Percentiles rank a stretch among this genome's conserved stretches.
Conservation (phyloP, 257 asterid species). For the Salvia miltiorrhiza region DNA sequence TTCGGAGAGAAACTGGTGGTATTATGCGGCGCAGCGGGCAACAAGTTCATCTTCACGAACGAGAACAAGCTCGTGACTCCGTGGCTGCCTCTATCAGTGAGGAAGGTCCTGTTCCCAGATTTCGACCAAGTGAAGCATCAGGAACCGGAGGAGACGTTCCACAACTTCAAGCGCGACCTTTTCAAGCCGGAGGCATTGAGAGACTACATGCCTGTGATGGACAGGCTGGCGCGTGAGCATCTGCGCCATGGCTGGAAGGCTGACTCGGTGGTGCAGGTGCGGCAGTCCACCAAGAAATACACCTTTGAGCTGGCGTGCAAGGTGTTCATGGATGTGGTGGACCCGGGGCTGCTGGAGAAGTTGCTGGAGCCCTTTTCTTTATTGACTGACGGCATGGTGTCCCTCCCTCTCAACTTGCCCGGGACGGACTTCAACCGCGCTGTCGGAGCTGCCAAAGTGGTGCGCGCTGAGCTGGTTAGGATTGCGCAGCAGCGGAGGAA, state of each 20-base stretch:
- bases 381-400: conserved; percentile 42
- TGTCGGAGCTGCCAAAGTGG: conserved; percentile 41
- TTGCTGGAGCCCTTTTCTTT: conserved; percentile 40
- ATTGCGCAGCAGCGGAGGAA: conserved; percentile 45
- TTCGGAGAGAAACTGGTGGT: conserved; percentile 55
- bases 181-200: too few species aligned
- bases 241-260: conserved; percentile 36
- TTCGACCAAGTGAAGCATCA: too few species aligned
- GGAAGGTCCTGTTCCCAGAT: conserved; percentile 44
- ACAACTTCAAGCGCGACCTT: too few species aligned
- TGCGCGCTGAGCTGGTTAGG: conserved; percentile 41
- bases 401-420: conserved; percentile 48
- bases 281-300: conserved; percentile 37
- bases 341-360: conserved; percentile 31
- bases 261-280: conserved; percentile 29
- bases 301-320: conserved; percentile 50
- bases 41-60: conserved; percentile 53
- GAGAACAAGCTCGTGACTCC: conserved; percentile 45
- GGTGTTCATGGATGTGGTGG: conserved; percentile 34
- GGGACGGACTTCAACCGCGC: conserved; percentile 49
- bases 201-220: too few species aligned
- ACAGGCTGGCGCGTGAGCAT: conserved; percentile 33
- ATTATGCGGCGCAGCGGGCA: conserved; percentile 57
- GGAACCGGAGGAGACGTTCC: too few species aligned
- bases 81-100: conserved; percentile 56